A percentile compares a stretch with the other conserved stretches of the same genome.
Evolutionary conservation across 78 protist genomes (phyloP).

Genomic region (Isochrysis galbana): DNA sequence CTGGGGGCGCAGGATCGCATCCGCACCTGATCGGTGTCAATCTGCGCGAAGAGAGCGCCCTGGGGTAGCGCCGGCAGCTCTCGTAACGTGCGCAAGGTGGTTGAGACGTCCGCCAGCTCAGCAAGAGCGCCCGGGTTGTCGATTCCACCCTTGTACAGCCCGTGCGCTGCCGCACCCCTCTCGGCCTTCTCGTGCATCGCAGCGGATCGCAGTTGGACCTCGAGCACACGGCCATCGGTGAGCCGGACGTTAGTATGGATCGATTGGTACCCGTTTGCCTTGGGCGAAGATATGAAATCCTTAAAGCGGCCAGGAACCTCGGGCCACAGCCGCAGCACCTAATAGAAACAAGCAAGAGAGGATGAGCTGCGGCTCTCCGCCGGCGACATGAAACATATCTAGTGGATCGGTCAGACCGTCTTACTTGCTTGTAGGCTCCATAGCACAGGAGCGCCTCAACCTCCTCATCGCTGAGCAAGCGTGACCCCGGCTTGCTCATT

Average conservation of each 20-base stretch:
- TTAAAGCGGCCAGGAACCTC: background rate
- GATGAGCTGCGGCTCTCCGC: background rate
- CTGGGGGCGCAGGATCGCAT: too few species aligned
- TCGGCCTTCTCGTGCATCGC: background rate
- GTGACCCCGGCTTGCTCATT: too few species aligned
- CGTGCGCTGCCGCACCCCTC: background rate
- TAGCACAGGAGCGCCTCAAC: background rate
- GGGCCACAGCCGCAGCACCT: background rate
- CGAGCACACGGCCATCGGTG: background rate
- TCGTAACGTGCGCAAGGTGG: background rate
- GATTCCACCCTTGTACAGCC: background rate
- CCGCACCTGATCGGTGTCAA: too few species aligned
- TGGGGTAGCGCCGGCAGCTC: background rate
- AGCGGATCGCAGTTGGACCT: background rate
- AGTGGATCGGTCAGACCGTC: too few species aligned
- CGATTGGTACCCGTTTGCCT: background rate
- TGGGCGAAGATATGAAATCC: background rate
- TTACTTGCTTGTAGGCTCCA: too few species aligned
- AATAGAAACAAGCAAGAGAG: background rate
- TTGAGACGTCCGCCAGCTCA: background rate
- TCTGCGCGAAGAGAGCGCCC: too few species aligned
- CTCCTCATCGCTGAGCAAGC: too few species aligned
- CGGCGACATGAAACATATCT: too few species aligned
- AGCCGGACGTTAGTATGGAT: background rate
- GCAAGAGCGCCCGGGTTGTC: background rate